These are phyloP conservation scores for Aspergillus felis DNA, from an alignment of 2,329 filamentous ascomycete genomes.

Conservation along the genomic window DNA sequence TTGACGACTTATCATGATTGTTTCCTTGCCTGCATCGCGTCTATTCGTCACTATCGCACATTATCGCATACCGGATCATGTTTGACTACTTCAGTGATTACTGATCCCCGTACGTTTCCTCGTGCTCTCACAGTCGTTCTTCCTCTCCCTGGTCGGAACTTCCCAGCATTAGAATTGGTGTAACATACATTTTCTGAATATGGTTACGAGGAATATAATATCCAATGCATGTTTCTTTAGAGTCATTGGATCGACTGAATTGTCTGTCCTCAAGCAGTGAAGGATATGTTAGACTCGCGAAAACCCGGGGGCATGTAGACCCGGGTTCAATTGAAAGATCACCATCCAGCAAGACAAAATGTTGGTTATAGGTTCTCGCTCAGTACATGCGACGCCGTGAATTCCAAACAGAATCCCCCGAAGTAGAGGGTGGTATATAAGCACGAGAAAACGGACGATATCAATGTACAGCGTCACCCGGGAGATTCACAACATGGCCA, in stretches of 20 bases:
- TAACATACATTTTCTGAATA: conserved; percentile 22
- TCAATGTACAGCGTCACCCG: background rate
- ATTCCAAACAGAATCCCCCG: background rate
- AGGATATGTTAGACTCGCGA: background rate
- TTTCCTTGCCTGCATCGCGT: conserved; percentile 15
- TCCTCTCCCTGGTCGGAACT: background rate
- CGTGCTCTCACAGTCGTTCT: conserved; percentile 4
- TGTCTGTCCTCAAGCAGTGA: background rate
- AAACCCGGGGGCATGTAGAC: background rate
- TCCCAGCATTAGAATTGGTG: conserved; percentile 27
- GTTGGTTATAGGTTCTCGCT: background rate
- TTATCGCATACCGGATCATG: background rate
- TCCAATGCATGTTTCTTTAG: background rate
- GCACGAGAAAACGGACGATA: background rate
- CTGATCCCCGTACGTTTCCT: background rate
- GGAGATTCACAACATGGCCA: background rate
- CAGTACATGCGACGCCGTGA: background rate
- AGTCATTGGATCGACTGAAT: background rate
- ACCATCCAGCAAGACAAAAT: background rate
- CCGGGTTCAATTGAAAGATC: background rate
- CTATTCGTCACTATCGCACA: conserved; percentile 13
- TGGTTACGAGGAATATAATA: background rate
- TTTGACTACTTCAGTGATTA: background rate
- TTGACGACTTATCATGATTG: conserved; percentile 23
- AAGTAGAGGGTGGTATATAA: background rate